phyloP scores from a whole-genome alignment of 2,329 filamentous ascomycete genomes.

The Colletotrichum tofieldiae region DNA sequence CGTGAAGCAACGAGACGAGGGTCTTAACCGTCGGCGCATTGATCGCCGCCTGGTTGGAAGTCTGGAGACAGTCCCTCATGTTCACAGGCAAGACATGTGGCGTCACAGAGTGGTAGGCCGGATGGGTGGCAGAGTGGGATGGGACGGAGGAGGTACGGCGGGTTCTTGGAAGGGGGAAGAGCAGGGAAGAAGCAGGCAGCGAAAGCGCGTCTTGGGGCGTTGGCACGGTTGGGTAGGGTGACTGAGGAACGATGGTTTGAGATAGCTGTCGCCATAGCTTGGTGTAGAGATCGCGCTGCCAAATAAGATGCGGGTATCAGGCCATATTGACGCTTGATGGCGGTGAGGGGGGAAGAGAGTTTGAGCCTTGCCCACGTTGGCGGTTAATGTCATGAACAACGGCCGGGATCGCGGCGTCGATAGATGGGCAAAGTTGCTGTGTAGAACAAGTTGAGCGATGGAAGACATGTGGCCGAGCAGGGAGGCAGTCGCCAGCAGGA shows the following conservation, averaged over 20 bases:
- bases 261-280: conserved; percentile 38
- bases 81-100: conserved; percentile 37
- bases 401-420: conserved; percentile 26
- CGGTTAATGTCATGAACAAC: conserved; percentile 32
- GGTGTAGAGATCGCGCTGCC: conserved; percentile 39
- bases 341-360: conserved; percentile 25
- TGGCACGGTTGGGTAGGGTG: conserved; percentile 14
- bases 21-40: conserved; percentile 24
- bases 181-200: neutral
- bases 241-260: conserved; percentile 34
- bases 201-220: neutral
- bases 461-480: conserved; percentile 36
- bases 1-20: conserved; percentile 18
- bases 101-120: conserved; percentile 27
- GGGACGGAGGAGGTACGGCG: neutral
- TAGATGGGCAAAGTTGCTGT: conserved; percentile 40
- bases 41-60: conserved; percentile 24
- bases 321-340: conserved; percentile 28
- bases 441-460: conserved; percentile 14
- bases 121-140: conserved; percentile 9
- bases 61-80: conserved; percentile 7
- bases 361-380: conserved; percentile 25
- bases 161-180: conserved; percentile 2
- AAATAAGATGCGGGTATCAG: conserved; percentile 40
- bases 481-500: conserved; percentile 5